Conservation (phyloP, 139 green algal genomes). For the Tetraselmis chui region DNA sequence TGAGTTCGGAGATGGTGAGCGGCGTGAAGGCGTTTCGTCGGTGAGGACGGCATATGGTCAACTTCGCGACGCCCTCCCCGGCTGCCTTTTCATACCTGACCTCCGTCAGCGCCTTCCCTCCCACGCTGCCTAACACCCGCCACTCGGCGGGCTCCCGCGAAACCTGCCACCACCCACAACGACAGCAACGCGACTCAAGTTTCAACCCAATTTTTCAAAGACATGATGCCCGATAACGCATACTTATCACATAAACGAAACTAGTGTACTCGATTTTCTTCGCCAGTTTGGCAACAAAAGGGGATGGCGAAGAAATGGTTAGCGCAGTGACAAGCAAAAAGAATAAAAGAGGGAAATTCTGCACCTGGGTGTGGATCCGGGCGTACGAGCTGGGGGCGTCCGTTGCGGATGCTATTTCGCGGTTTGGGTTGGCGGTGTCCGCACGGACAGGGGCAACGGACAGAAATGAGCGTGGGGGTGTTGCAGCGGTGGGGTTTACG, state of each 20-base stretch:
- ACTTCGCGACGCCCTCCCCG: conserved; percentile 84
- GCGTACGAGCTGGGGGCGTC: not conserved
- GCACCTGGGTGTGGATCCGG: not conserved
- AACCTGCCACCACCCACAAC: conserved; percentile 23
- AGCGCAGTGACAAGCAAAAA: too few relatives aligned
- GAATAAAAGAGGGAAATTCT: not conserved
- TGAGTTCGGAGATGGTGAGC: conserved; percentile 82
- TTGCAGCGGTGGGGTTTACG: too few relatives aligned
- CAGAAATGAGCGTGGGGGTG: too few relatives aligned
- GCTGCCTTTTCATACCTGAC: conserved; percentile 80
- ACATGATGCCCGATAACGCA: too few relatives aligned
- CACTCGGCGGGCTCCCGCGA: conserved; percentile 50
- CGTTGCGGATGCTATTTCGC: not conserved
- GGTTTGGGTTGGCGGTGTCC: too few relatives aligned
- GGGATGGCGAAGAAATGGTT: too few relatives aligned
- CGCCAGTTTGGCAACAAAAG: too few relatives aligned
- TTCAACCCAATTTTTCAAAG: too few relatives aligned
- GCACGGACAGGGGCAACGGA: too few relatives aligned
- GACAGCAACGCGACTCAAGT: too few relatives aligned
- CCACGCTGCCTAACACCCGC: conserved; percentile 38
- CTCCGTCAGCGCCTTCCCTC: conserved; percentile 56
- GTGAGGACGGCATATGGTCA: conserved; percentile 90
- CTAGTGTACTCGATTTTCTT: too few relatives aligned
- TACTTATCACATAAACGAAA: too few relatives aligned
- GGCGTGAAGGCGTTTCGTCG: conserved; percentile 93